Evolutionary conservation across 306 rosid species (phyloP).

Genomic region (Hippophae tibetana): DNA sequence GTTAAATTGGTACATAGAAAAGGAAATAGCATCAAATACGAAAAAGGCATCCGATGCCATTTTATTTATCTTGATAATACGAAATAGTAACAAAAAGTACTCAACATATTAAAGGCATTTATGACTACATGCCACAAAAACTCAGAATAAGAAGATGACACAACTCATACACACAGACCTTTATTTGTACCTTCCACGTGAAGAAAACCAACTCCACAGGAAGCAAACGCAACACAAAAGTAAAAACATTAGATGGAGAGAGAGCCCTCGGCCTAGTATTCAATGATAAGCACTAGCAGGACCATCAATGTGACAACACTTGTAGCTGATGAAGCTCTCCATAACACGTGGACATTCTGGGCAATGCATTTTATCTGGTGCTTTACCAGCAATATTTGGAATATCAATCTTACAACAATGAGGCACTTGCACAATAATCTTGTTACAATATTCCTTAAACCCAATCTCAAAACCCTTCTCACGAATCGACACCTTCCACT

Average conservation of each 20-base stretch:
- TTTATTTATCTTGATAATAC: too few relatives aligned
- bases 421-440: background rate
- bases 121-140: too few relatives aligned
- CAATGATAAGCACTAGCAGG: background rate
- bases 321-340: conserved; percentile 39
- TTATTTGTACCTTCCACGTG: too few relatives aligned
- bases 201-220: too few relatives aligned
- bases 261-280: background rate
- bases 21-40: too few relatives aligned
- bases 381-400: conserved; percentile 25
- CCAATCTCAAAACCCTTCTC: conserved; percentile 20
- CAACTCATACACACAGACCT: too few relatives aligned
- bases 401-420: conserved; percentile 20
- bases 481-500: conserved; percentile 18
- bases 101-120: too few relatives aligned
- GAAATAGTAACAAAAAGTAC: too few relatives aligned
- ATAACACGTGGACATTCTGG: conserved; percentile 38
- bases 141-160: too few relatives aligned
- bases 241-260: background rate
- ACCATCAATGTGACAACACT: conserved; percentile 36
- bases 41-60: too few relatives aligned
- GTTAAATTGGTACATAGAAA: too few relatives aligned
- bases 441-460: conserved; percentile 3
- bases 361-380: conserved; percentile 30
- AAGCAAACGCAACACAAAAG: too few relatives aligned